phyloP scores from a whole-genome alignment of 768 basidiomycete genomes.

The Coprinellus micaceus region DNA sequence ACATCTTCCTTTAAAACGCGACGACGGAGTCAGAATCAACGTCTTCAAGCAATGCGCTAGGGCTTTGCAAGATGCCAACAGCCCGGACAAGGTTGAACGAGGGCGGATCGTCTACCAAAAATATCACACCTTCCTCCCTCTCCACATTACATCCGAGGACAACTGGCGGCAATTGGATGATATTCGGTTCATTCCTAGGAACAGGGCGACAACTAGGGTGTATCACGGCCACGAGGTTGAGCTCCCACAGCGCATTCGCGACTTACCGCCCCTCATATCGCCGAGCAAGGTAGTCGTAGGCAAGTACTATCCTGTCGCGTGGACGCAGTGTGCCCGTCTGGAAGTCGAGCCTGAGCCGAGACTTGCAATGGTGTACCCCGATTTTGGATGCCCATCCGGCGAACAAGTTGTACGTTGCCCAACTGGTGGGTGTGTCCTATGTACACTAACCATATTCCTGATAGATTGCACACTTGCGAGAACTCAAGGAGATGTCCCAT shows the following conservation, averaged over 20 bases:
- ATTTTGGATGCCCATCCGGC: constrained; percentile 16
- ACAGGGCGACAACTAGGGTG: constrained; percentile 2
- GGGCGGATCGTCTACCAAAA: neutral
- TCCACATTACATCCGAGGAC: neutral
- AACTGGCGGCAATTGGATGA: neutral
- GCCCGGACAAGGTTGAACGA: neutral
- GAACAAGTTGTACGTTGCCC: constrained; percentile 21
- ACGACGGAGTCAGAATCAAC: neutral
- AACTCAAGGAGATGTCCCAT: constrained; percentile 12
- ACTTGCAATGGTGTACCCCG: constrained; percentile 13
- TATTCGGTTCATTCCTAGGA: neutral
- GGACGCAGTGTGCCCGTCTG: constrained; percentile 22
- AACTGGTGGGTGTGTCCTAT: too few species aligned
- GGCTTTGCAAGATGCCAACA: neutral
- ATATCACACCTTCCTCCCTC: constrained; percentile 1
- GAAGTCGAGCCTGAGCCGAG: constrained; percentile 11
- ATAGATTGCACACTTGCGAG: constrained; percentile 13
- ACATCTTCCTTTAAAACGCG: constrained; percentile 21
- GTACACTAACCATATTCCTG: neutral
- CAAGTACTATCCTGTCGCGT: constrained; percentile 18
- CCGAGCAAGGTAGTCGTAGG: constrained; percentile 16
- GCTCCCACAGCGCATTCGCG: neutral
- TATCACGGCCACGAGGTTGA: constrained; percentile 6
- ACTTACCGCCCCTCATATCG: constrained; percentile 11
- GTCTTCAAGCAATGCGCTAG: neutral